phyloP scores from a whole-genome alignment of 2,329 filamentous ascomycete genomes.

The Orbilia blumenaviensis region DNA sequence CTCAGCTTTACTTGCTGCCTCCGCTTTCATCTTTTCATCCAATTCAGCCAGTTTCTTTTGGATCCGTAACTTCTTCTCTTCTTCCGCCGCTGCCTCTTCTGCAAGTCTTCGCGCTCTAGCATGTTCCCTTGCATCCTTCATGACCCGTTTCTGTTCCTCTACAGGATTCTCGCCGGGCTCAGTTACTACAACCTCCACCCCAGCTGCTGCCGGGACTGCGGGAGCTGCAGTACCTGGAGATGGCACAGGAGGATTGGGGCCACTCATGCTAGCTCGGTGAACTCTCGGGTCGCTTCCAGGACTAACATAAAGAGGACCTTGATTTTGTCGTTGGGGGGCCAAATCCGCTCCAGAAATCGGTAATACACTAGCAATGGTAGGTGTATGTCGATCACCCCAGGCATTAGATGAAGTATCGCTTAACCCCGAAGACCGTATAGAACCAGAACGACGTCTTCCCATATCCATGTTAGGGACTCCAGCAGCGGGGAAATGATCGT shows the following conservation, averaged over 20 bases:
- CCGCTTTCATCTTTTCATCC: constrained; percentile 59
- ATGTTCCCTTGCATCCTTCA: constrained; percentile 75
- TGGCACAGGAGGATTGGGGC: constrained; percentile 59
- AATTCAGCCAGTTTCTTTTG: constrained; percentile 65
- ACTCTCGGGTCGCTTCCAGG: constrained; percentile 46
- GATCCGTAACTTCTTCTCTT: constrained; percentile 75
- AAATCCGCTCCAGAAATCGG: constrained; percentile 11
- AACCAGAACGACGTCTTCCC: constrained; percentile 42
- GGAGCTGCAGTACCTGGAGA: constrained; percentile 55
- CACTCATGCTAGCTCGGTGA: constrained; percentile 62
- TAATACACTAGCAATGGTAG: background rate
- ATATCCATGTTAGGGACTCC: constrained; percentile 3
- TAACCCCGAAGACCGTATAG: constrained; percentile 28
- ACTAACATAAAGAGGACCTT: constrained; percentile 37
- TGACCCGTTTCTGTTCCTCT: constrained; percentile 72
- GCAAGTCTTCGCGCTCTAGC: constrained; percentile 74
- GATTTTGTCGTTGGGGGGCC: constrained; percentile 2
- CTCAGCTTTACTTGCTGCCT: constrained; percentile 51
- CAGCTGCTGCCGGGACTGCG: constrained; percentile 50
- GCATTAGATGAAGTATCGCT: constrained; percentile 45
- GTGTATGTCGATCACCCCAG: constrained; percentile 27
- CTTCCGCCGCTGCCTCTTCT: constrained; percentile 76
- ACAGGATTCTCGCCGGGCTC: constrained; percentile 66
- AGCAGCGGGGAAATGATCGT: constrained; percentile 8
- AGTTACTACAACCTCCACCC: constrained; percentile 50